phyloP scores from a whole-genome alignment of 176 grass and related monocot species.

The Hordeum vulgare region DNA sequence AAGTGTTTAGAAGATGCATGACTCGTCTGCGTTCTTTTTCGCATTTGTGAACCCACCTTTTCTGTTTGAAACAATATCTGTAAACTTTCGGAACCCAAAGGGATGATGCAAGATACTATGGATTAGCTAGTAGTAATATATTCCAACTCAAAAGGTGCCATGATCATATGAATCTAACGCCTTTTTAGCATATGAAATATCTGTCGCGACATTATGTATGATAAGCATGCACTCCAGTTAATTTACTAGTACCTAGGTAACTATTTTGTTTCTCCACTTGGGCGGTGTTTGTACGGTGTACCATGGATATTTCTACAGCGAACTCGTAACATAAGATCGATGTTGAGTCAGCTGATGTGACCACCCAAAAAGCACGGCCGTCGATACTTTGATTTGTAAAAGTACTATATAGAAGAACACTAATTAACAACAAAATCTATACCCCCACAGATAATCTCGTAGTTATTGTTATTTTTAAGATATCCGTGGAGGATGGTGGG shows the following conservation, averaged over 20 bases:
- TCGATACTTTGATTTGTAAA: not conserved
- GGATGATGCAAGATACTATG: conserved; percentile 1
- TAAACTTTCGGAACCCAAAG: conserved; percentile 1
- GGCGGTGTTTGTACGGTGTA: not conserved
- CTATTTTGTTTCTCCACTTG: not conserved
- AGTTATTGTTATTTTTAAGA: not conserved
- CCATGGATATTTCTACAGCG: not conserved
- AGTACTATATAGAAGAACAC: not conserved
- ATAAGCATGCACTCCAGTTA: conserved; percentile 14
- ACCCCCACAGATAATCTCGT: not conserved
- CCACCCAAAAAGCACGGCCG: not conserved
- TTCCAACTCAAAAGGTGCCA: conserved; percentile 8
- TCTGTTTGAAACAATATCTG: not conserved
- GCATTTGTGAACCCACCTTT: not conserved
- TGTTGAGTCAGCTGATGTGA: not conserved
- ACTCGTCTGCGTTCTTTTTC: conserved; percentile 13
- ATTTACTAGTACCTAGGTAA: not conserved
- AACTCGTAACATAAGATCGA: not conserved
- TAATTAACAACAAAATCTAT: not conserved
- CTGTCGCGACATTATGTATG: not conserved
- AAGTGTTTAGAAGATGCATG: not conserved
- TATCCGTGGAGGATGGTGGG: not conserved
- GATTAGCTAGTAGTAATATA: not conserved
- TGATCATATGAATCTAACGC: conserved; percentile 14
- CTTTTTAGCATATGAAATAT: conserved; percentile 28